Base-by-base conservation (phyloP, 2,329 filamentous ascomycete genomes). In the Diaporthe ilicicola region DNA sequence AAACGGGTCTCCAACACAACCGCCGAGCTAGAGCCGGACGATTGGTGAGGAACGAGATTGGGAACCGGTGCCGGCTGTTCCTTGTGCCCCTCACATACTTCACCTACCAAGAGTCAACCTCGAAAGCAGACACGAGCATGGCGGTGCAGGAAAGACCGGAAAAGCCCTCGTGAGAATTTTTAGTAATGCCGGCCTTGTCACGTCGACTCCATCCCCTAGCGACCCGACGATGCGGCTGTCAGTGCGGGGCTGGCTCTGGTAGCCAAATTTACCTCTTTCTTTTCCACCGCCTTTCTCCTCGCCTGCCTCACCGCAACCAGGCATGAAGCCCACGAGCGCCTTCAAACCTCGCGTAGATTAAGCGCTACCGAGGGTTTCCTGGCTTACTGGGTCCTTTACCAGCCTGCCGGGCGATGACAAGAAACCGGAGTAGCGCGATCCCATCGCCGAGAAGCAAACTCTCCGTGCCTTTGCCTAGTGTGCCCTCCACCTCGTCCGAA, bases 251-350 rank as follows among this genome's bases (percentile, higher is more conserved):
- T 48, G 44, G 53, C n/a, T 37, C 32, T 24, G 32, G 27, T 15
- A 32, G 61, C 59, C 46, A 64, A 44, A 48, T 34, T 34, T 34
- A 44, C 29, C 56, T 24, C 42, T 24, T 13, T 5, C 10, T 29
- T 12, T 50, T 50, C 59, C 59, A 64, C 59, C 59, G 59, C 59
- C 59, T 37, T 64, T 64, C 59, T 50, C 48, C 56, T 69, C 55
- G 56, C 48, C 68, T 62, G 29, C 56, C 46, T 65, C 56, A 71
- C 55, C 55, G 48, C 70, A 67, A 65, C 48, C 34, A n/a, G 59
- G 32, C 54, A 24, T 8, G 37, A 29, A 39, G 53, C 24, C 42
- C 66, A 50, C 29, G n/a, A 48, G 29, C 51, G 39, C 42, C 24
- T 62, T 27, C 27, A n/a, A 50, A 15, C 24, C 39, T 48, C 42